Base-by-base conservation (phyloP, 2,329 filamentous ascomycete species). In the Botrytis aclada region DNA sequence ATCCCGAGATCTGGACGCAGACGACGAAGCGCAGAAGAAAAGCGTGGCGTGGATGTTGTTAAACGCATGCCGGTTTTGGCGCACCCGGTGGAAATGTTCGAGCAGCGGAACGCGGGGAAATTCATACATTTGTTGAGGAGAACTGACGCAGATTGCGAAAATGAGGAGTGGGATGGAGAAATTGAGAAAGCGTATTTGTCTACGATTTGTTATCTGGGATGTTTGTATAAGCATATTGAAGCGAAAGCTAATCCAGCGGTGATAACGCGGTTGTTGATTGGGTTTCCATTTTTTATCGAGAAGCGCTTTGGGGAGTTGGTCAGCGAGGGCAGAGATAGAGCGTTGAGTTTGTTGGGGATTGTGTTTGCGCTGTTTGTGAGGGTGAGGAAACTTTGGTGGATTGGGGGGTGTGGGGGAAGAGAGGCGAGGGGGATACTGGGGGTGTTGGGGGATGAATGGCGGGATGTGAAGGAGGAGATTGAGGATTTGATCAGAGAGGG, bases 371-470 rank as follows among this genome's bases (percentile, higher is more conserved):
- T 81, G 12, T 74, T 81, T 20, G 76, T 79, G 64, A 74, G 79
- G 32, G 37, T 80, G 25, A 78, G 77, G 62, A 79, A 78, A 12
- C 75, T 80, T 20, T 81, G 80, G 80, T 81, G 80, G 80, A 77
- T 81, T 64, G 77, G 79, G 29, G 43, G 47, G 16, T 47, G 34
- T 25, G 56, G 65, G 7, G 29, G 29, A 71, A 76, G 61, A 51
- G 60, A 5, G 75, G 58, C 1, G 56, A 51, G 60, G 8, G 75
- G 63, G 4, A 74, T 74, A 25, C 18, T 69, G 22, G 45, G 34
- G 6, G 60, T 60, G 41, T 37, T 76, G 41, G 41, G 56, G 25
- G 34, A 47, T 20, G 56, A 64, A 47, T 73, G 71, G 71, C 22
- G 25, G 12, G 65, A 56, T 32, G 45, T 69, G 34, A 41, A 25